Evolutionary conservation across 495 filamentous ascomycete species (phyloP).

Genomic region (Sabuloglossum arenarium): DNA sequence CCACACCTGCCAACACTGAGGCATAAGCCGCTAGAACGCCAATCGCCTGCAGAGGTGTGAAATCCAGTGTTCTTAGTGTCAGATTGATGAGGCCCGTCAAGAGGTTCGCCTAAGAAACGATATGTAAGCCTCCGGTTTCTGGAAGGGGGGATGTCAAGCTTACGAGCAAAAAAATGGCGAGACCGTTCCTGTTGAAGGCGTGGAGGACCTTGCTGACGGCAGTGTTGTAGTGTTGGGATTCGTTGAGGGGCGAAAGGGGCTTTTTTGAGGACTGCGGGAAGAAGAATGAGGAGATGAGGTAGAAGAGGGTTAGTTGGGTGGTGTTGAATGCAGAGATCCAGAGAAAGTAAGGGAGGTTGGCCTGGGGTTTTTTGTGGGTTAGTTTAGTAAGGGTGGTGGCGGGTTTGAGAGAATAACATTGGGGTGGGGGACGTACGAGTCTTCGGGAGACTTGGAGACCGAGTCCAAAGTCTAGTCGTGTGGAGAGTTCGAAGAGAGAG

Average conservation of each 20-base stretch:
- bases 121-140: not conserved
- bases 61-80: conserved; percentile 57
- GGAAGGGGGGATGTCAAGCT: not conserved
- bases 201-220: conserved; percentile 60
- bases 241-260: conserved; percentile 20
- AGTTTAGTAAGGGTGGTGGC: not conserved
- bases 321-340: conserved; percentile 86
- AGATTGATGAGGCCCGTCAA: conserved; percentile 79
- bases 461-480: conserved; percentile 33
- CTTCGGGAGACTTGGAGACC: conserved; percentile 64
- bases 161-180: conserved; percentile 57
- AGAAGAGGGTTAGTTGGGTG: conserved; percentile 56
- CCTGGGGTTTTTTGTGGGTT: conserved; percentile 15
- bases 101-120: conserved; percentile 35
- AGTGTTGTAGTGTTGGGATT: conserved; percentile 31
- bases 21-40: conserved; percentile 54
- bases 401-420: not conserved
- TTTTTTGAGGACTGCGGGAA: conserved; percentile 47
- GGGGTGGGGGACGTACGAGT: conserved; percentile 20
- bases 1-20: conserved; percentile 38
- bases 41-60: conserved; percentile 40
- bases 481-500: conserved; percentile 30
- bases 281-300: conserved; percentile 48
- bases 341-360: conserved; percentile 82
- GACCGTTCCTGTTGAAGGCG: conserved; percentile 74